Conservation (phyloP, 768 basidiomycete genomes). For the Tylopilus balloui region DNA sequence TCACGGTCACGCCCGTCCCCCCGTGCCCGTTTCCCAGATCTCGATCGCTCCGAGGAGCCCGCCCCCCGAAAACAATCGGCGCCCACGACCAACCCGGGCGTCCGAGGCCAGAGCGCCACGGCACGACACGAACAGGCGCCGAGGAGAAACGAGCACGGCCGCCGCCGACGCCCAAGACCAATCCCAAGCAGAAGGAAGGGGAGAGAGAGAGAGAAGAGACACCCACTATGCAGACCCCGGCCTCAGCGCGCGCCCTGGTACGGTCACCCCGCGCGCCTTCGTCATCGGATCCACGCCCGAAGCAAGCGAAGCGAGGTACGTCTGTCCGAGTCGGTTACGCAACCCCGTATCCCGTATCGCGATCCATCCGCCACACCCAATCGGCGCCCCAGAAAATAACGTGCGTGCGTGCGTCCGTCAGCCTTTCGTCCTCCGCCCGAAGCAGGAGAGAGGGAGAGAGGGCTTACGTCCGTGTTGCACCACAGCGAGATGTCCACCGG, state of each 20-base stretch:
- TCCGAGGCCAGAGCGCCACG: background rate
- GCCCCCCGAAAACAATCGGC: background rate
- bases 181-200: background rate
- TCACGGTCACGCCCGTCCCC: background rate
- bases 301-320: conserved; percentile 41
- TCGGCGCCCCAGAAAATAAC: too few species aligned
- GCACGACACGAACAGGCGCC: background rate
- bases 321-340: too few species aligned
- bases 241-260: conserved; percentile 26
- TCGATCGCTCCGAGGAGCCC: conserved; percentile 17
- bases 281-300: conserved; percentile 36
- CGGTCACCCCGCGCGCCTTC: conserved; percentile 23
- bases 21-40: conserved; percentile 3
- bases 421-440: too few species aligned
- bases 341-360: too few species aligned
- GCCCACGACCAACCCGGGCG: conserved; percentile 14
- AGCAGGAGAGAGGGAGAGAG: background rate
- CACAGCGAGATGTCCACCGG: conserved; percentile 45
- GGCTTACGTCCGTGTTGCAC: conserved; percentile 37
- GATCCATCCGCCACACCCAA: conserved; percentile 6
- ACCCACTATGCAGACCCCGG: conserved; percentile 34
- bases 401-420: too few species aligned
- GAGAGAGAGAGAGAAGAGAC: background rate
- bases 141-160: background rate
- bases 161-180: background rate